Evolutionary conservation across 116 monocot genomes (phyloP).

Genomic region (Posidonia oceanica): DNA sequence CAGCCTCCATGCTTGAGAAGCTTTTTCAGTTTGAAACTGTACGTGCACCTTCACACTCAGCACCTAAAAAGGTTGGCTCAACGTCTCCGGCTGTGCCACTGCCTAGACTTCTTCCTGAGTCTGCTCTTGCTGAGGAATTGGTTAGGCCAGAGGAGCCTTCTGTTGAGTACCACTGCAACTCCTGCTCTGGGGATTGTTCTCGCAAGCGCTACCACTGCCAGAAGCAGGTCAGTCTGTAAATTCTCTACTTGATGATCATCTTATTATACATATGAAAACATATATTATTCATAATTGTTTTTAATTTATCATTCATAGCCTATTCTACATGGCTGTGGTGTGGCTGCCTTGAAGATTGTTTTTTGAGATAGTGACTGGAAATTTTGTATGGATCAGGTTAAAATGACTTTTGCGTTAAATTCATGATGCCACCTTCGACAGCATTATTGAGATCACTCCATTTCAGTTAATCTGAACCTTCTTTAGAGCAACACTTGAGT

Average conservation of each 20-base stretch:
- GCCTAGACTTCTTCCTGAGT: slow-evolving; percentile 46
- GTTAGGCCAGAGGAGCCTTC: slow-evolving; percentile 55
- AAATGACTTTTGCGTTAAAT: too few relatives aligned
- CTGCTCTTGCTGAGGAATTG: slow-evolving; percentile 47
- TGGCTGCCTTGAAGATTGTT: too few relatives aligned
- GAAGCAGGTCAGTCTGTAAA: slow-evolving; percentile 52
- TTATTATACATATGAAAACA: background rate
- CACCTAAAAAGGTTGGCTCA: slow-evolving; percentile 24
- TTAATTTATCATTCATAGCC: too few relatives aligned
- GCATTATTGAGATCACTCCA: too few relatives aligned
- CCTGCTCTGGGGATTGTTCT: slow-evolving; percentile 91
- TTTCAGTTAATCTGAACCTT: too few relatives aligned
- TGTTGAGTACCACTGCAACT: slow-evolving; percentile 97
- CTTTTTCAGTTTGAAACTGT: slow-evolving; percentile 65
- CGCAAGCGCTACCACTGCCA: slow-evolving; percentile 95
- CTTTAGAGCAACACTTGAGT: too few relatives aligned
- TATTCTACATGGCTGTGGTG: too few relatives aligned
- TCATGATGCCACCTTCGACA: too few relatives aligned
- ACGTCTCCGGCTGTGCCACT: slow-evolving; percentile 18
- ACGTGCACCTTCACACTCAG: slow-evolving; percentile 10
- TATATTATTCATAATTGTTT: too few relatives aligned
- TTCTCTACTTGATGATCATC: slow-evolving; percentile 2
- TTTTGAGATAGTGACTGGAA: too few relatives aligned
- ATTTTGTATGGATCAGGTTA: too few relatives aligned
- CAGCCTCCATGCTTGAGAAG: slow-evolving; percentile 38